Percentiles rank a stretch among this genome's conserved stretches.
Evolutionary conservation across 345 rosid species (phyloP).

Genomic region (Durio zibethinus): DNA sequence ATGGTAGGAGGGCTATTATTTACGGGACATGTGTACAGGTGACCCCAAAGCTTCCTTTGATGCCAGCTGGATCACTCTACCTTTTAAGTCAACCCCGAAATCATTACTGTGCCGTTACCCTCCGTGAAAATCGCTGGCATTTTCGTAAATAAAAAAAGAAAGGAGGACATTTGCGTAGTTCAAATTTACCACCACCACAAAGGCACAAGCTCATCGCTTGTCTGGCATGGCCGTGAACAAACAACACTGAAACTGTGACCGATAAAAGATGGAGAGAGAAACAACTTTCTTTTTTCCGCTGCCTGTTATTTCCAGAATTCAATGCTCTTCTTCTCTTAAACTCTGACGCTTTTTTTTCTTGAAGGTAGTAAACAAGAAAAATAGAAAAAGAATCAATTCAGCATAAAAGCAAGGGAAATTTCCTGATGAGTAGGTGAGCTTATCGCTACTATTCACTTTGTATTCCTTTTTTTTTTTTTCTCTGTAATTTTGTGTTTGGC

Average conservation of each 20-base stretch:
- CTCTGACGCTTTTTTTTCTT: slow-evolving; percentile 16
- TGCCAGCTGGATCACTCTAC: background rate
- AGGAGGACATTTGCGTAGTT: slow-evolving; percentile 25
- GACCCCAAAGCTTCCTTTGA: background rate
- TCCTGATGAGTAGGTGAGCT: slow-evolving; percentile 35
- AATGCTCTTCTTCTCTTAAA: slow-evolving; percentile 32
- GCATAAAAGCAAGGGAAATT: slow-evolving; percentile 12
- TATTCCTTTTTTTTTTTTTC: slow-evolving; percentile 3
- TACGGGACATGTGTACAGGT: background rate
- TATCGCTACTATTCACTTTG: slow-evolving; percentile 1
- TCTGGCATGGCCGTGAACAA: slow-evolving; percentile 2
- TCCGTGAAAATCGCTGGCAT: slow-evolving; percentile 25
- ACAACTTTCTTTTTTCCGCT: background rate
- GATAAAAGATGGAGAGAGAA: slow-evolving; percentile 19
- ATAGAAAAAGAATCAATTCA: background rate
- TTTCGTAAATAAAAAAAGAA: slow-evolving; percentile 17
- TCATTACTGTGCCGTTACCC: background rate
- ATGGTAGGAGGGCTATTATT: background rate
- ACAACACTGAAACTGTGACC: background rate
- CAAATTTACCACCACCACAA: slow-evolving; percentile 6
- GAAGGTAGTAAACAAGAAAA: background rate
- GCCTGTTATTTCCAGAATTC: slow-evolving; percentile 36
- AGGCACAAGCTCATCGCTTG: slow-evolving; percentile 19
- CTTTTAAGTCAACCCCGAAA: background rate
- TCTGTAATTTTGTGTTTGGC: background rate